Conservation (phyloP, 257 asterid species). For the Solanum tarijense region DNA sequence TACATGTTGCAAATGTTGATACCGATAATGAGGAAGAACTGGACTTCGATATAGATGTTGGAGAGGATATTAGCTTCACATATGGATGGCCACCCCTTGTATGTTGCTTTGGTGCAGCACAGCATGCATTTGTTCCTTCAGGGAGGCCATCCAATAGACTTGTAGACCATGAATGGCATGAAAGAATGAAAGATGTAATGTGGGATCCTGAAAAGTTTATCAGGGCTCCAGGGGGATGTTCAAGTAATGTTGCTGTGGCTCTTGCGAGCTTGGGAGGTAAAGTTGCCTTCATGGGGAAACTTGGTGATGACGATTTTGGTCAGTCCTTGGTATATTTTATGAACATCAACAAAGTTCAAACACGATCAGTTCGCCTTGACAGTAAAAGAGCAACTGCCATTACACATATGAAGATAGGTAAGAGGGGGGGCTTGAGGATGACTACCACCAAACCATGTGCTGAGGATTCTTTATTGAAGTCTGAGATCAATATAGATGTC, state of each 20-base stretch:
- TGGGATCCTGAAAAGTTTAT: conserved; percentile 80
- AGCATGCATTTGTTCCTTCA: conserved; percentile 70
- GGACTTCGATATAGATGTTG: conserved; percentile 51
- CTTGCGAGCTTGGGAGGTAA: conserved; percentile 86
- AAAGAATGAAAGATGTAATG: conserved; percentile 46
- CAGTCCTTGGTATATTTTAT: conserved; percentile 61
- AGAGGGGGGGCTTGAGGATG: conserved; percentile 75
- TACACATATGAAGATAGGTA: conserved; percentile 62
- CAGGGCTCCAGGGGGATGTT: conserved; percentile 80
- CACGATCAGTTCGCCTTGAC: conserved; percentile 66
- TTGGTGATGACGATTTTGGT: conserved; percentile 78
- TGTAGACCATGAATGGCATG: conserved; percentile 67
- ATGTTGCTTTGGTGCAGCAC: conserved; percentile 90
- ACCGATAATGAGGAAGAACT: conserved; percentile 40
- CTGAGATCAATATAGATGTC: conserved; percentile 83
- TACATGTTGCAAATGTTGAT: conserved; percentile 19
- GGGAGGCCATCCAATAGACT: conserved; percentile 81
- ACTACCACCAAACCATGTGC: conserved; percentile 52
- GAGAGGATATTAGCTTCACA: conserved; percentile 79
- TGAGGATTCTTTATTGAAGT: conserved; percentile 65
- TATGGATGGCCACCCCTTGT: conserved; percentile 98
- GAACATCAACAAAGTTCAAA: conserved; percentile 62
- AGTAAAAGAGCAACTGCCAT: conserved; percentile 41
- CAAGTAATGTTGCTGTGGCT: conserved; percentile 86
- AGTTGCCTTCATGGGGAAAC: conserved; percentile 95